Percentiles rank a stretch among this genome's conserved stretches.
phyloP scores from a whole-genome alignment of 768 basidiomycete species.

The Leucosporidium creatinivorum region DNA sequence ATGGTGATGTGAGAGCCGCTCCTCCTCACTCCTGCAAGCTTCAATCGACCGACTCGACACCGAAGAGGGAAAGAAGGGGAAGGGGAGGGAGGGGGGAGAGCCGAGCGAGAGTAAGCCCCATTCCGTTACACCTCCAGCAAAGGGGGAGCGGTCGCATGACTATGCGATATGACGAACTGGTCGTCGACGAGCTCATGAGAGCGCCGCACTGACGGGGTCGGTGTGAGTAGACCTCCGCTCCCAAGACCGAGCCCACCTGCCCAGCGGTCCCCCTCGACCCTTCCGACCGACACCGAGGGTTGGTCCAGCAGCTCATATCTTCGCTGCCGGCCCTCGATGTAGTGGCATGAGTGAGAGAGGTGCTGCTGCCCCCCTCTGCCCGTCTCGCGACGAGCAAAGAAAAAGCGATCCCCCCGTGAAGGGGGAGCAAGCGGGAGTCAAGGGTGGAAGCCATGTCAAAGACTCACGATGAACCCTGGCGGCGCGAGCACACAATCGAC shows the following conservation, averaged over 20 bases:
- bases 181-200: slow-evolving; percentile 17
- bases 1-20: background rate
- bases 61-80: background rate
- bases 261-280: background rate
- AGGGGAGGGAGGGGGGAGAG: slow-evolving; percentile 1
- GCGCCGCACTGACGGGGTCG: background rate
- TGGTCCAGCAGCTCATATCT: background rate
- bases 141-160: slow-evolving; percentile 24
- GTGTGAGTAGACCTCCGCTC: background rate
- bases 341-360: background rate
- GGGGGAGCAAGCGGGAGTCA: background rate
- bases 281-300: too few species aligned
- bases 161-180: slow-evolving; percentile 30
- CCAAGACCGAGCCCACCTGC: background rate
- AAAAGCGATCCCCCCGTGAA: background rate
- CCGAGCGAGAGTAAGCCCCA: slow-evolving; percentile 32
- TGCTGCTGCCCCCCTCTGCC: background rate
- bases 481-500: background rate
- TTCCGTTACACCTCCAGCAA: slow-evolving; percentile 21
- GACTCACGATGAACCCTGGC: too few species aligned
- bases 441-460: too few species aligned
- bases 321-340: background rate
- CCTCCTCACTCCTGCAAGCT: background rate
- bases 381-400: background rate
- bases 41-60: background rate